These are phyloP conservation scores for Rosa multiflora DNA, from an alignment of 306 rosid genomes.

Conservation along the genomic window DNA sequence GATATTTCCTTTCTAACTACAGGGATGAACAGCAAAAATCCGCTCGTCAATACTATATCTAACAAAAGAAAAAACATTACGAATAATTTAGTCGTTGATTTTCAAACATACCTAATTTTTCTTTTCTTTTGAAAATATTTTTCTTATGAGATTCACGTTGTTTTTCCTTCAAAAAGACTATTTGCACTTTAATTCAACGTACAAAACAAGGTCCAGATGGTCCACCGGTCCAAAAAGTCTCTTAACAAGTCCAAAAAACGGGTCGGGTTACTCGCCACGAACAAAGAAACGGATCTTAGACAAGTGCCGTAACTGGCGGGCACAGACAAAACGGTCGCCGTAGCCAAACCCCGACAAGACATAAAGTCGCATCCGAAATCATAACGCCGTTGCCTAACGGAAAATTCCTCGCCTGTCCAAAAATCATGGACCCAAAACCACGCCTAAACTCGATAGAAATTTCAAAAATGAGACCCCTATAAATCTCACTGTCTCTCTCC, in stretches of 20 bases:
- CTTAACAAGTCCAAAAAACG: not conserved
- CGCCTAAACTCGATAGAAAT: not conserved
- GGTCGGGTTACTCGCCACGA: not conserved
- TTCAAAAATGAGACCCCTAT: not conserved
- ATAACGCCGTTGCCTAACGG: not conserved
- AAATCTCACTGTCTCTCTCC: not conserved
- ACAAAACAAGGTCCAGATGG: not conserved
- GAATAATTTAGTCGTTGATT: not conserved
- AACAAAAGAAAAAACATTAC: too few species aligned
- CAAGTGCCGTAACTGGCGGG: constrained; percentile 50
- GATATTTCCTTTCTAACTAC: too few species aligned
- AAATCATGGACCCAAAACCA: not conserved
- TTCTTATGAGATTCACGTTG: too few species aligned
- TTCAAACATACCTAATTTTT: not conserved
- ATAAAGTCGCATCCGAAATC: constrained; percentile 15
- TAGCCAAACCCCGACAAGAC: not conserved
- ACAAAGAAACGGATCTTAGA: not conserved
- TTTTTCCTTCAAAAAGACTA: not conserved
- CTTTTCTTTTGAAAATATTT: too few species aligned
- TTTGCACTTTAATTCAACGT: not conserved
- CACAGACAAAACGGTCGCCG: not conserved
- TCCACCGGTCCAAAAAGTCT: not conserved
- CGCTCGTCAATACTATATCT: too few species aligned
- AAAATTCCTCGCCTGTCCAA: not conserved
- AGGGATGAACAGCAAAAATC: too few species aligned